Conservation (phyloP, 2,329 filamentous ascomycete species). For the Xylaria sp. region DNA sequence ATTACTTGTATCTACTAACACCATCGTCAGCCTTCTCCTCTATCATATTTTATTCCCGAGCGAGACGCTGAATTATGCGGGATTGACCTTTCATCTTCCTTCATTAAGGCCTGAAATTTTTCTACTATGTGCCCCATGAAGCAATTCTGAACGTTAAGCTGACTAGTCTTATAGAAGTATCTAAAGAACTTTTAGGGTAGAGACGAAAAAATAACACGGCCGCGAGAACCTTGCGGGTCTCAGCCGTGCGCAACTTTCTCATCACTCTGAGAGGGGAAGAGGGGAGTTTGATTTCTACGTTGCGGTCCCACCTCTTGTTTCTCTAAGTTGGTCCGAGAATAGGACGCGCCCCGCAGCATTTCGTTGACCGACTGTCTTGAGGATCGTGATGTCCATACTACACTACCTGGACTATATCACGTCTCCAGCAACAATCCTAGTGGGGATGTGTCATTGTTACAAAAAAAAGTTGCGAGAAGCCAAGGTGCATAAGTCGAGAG, state of each 20-base stretch:
- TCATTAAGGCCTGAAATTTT: slow-evolving; percentile 13
- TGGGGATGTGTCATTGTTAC: neutral
- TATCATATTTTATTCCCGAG: neutral
- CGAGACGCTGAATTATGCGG: neutral
- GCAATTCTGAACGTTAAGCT: slow-evolving; percentile 14
- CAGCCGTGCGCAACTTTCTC: slow-evolving; percentile 3
- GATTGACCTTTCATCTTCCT: slow-evolving; percentile 11
- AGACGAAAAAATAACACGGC: slow-evolving; percentile 8
- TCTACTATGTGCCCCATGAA: slow-evolving; percentile 20
- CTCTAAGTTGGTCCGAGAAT: slow-evolving; percentile 36
- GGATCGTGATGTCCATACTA: slow-evolving; percentile 23
- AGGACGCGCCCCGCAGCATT: slow-evolving; percentile 21
- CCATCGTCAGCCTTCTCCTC: slow-evolving; percentile 16
- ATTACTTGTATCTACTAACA: slow-evolving; percentile 17
- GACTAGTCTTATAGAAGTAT: slow-evolving; percentile 25
- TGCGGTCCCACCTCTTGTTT: slow-evolving; percentile 32
- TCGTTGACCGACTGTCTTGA: slow-evolving; percentile 33
- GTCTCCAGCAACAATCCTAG: slow-evolving; percentile 23
- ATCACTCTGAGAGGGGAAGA: neutral
- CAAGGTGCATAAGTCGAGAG: slow-evolving; percentile 24
- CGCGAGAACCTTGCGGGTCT: slow-evolving; percentile 22
- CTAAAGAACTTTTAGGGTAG: slow-evolving; percentile 18
- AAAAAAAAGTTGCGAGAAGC: slow-evolving; percentile 12
- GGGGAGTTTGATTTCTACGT: slow-evolving; percentile 10
- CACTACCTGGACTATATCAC: slow-evolving; percentile 21